Base-by-base conservation (phyloP, 1,139 yeast genomes). In the Komagataea norvegica region DNA sequence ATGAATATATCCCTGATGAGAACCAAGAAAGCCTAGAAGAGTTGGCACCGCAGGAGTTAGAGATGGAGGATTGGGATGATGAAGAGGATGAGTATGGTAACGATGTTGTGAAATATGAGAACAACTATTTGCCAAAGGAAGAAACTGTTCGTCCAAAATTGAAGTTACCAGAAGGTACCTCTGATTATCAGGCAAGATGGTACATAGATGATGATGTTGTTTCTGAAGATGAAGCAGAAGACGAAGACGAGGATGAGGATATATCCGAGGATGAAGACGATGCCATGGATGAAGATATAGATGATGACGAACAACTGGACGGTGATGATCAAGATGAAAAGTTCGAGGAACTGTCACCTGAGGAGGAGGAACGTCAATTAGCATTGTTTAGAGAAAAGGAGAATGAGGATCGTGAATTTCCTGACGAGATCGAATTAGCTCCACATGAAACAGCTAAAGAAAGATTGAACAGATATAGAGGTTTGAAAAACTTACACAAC, bases 101-200 rank as follows among this genome's bases (percentile, higher is more conserved):
- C 27, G 70, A 70, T 13, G 60, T 87, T 21, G 79, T 85, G 17
- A 70, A 86, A 56, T 72, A 82, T 60, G 93, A 84, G 49, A 89
- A 47, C 33, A 51, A 48, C 28, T 48, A 47, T 28, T 36, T 44
- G 15, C 51, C 52, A 23, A 33, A 17, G 17, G 31, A 27, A 18
- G 15, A 6, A 13, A 16, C 17, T 4, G 38, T 43, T 15, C 41
- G 44, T 28, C 42, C 41, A 36, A 45, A 61, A 42, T 56, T 51
- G 24, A 74, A 68, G 52, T 66, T 86, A 22, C 97, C 97, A 15
- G 75, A 75, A 54, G 97, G 97, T 17, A 81, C 95, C 33, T 88
- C 96, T 0, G 95, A 84, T 42, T 89, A 89, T 59, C 98, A 91
- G 64, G 86, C 95, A 7, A 77, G 86, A 56, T 91, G 98, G 98